These are phyloP conservation scores for Mycosarcoma mackinlayi DNA, from an alignment of 1,284 basidiomycete genomes.

Conservation along the genomic window DNA sequence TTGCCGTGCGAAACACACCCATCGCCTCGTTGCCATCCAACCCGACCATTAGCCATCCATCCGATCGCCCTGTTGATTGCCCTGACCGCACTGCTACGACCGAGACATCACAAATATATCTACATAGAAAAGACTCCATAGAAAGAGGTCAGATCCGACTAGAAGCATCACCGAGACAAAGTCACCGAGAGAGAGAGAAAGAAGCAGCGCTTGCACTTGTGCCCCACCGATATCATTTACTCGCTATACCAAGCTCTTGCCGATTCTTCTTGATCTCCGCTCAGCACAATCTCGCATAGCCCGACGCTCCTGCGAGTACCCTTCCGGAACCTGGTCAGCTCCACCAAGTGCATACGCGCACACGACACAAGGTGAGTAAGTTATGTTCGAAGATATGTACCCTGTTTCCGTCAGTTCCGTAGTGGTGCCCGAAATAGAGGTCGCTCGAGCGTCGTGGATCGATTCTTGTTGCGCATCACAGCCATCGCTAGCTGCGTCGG, in stretches of 20 bases:
- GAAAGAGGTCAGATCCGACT: background rate
- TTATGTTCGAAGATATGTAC: too few relatives aligned
- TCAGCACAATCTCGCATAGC: too few relatives aligned
- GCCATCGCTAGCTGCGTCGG: background rate
- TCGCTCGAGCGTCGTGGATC: too few relatives aligned
- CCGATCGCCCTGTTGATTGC: conserved; percentile 2
- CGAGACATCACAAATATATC: background rate
- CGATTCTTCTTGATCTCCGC: background rate
- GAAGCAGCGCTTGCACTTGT: background rate
- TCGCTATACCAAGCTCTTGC: conserved; percentile 5
- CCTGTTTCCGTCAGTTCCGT: background rate
- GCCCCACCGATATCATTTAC: background rate
- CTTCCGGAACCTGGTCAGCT: too few relatives aligned
- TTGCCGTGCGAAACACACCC: conserved; percentile 11
- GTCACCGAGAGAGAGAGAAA: background rate
- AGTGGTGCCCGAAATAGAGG: too few relatives aligned
- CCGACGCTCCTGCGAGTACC: too few relatives aligned
- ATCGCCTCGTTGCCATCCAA: background rate
- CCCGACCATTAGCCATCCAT: background rate
- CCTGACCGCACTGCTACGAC: conserved; percentile 6
- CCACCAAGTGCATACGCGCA: background rate
- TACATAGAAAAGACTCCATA: conserved; percentile 16
- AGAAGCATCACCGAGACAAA: conserved; percentile 3
- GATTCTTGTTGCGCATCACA: background rate
- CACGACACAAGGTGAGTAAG: conserved; percentile 6